Evolutionary conservation across 108 stramenopile genomes (phyloP), one percentile per base, ranked within the genome.

Genomic region (Pseudonitzschia delicatissima): DNA sequence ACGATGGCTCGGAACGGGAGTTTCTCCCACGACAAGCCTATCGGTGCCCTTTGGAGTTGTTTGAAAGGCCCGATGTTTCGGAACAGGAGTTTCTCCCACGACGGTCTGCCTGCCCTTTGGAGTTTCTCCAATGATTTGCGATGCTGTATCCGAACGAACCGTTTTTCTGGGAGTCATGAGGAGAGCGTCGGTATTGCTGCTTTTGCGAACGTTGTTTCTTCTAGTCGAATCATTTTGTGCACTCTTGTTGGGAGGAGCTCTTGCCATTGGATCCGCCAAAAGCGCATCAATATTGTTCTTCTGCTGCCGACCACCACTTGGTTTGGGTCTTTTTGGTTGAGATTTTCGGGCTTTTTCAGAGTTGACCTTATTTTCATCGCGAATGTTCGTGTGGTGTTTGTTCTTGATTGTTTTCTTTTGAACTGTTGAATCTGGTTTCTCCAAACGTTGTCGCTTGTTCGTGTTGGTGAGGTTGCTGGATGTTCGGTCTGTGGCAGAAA

Each of bases 51-150:
- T n/a, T n/a, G n/a, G n/a, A n/a, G n/a, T n/a, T n/a, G n/a, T n/a
- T n/a, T n/a, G n/a, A n/a, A 21, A 23, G 47, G 2, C 6, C 8
- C 37, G 37, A 39, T 11, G 8, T 27, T 26, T 26, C 13, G 8
- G 23, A 31, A 23, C 23, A 9, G 55, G 55, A n/a, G 60, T 61
- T 42, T 61, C 60, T 27, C 39, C 60, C 32, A 21, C 53, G 29
- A 28, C 6, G 21, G 1, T 21, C 17, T 48, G n/a, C n/a, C 47
- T 3, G 2, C 1, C 2, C 1, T 7, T 1, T 18, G 55, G 11
- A n/a, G 55, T 57, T 12, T 57, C 55, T 9, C 31, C 55, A 12
- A 57, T 4, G 25, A 57, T 28, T n/a, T 1, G 17, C 28, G 5
- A 4, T 18, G 53, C 25, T 33, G 1, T n/a, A n/a, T 31, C 53